These are phyloP conservation scores for Sporothrix globosa DNA, from an alignment of 2,329 filamentous ascomycete species.

Conservation along the genomic window DNA sequence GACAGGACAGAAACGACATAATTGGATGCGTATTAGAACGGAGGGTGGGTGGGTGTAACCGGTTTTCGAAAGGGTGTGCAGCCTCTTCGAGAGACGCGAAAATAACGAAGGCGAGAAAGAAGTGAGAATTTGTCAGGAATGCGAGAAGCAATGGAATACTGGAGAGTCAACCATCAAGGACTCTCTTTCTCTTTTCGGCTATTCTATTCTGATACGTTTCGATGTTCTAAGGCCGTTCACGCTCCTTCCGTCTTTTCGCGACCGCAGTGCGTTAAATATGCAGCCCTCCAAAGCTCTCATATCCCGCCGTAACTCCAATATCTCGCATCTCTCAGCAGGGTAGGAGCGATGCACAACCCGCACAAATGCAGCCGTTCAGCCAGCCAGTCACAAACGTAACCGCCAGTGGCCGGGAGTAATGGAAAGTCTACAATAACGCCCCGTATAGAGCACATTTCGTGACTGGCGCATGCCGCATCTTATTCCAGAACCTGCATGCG, in stretches of 20 bases:
- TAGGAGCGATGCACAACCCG: conserved; percentile 12
- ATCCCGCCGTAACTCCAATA: neutral
- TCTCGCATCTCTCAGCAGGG: conserved; percentile 19
- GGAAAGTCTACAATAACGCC: neutral
- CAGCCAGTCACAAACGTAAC: neutral
- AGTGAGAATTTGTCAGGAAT: neutral
- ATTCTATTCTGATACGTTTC: neutral
- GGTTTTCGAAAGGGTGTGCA: conserved; percentile 22
- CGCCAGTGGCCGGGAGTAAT: neutral
- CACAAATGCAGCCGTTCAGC: neutral
- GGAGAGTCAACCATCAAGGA: conserved; percentile 10
- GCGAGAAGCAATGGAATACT: neutral
- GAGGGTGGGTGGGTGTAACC: conserved; percentile 27
- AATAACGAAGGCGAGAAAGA: neutral
- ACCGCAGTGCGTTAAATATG: neutral
- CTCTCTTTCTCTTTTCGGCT: conserved; percentile 5
- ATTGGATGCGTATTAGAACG: neutral
- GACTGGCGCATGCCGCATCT: conserved; percentile 2
- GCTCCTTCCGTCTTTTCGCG: conserved; percentile 20
- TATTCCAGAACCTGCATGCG: neutral
- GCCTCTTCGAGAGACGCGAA: neutral
- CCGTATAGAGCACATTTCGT: neutral
- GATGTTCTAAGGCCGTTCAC: conserved; percentile 13
- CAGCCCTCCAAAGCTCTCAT: neutral
- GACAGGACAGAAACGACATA: neutral